Percentiles rank a stretch among this genome's conserved stretches.
phyloP scores from a whole-genome alignment of 2,329 filamentous ascomycete species.

The Colletotrichum salicis region DNA sequence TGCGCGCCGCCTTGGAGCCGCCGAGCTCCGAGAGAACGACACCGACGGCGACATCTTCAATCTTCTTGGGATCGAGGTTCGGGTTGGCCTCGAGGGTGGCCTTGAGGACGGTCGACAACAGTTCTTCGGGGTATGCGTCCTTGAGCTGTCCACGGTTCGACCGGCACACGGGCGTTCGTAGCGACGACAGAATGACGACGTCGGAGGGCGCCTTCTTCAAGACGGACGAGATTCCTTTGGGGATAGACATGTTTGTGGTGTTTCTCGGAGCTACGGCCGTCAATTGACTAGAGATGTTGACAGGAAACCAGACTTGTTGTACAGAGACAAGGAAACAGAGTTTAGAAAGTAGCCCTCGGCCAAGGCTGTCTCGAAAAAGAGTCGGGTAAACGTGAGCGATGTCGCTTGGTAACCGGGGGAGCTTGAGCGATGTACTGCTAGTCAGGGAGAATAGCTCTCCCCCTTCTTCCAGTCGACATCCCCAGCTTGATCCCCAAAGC shows the following conservation, averaged over 20 bases:
- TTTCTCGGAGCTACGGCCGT: not conserved
- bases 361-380: constrained; percentile 13
- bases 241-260: constrained; percentile 57
- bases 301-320: not conserved
- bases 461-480: constrained; percentile 21
- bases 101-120: constrained; percentile 74
- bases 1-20: constrained; percentile 88
- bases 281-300: not conserved
- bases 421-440: constrained; percentile 27
- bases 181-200: constrained; percentile 88
- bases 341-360: constrained; percentile 1
- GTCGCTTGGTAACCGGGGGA: constrained; percentile 24
- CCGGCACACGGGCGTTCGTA: constrained; percentile 87
- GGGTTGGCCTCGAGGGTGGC: constrained; percentile 80
- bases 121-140: constrained; percentile 90
- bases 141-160: constrained; percentile 86
- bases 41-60: constrained; percentile 87
- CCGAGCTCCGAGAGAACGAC: constrained; percentile 92
- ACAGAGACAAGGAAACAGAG: not conserved
- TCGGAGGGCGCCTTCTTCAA: constrained; percentile 83
- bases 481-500: constrained; percentile 28
- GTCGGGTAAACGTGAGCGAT: constrained; percentile 25
- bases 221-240: constrained; percentile 78
- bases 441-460: constrained; percentile 33
- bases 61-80: constrained; percentile 73